phyloP scores from a whole-genome alignment of 306 rosid genomes.

The Echinosophora koreensis region DNA sequence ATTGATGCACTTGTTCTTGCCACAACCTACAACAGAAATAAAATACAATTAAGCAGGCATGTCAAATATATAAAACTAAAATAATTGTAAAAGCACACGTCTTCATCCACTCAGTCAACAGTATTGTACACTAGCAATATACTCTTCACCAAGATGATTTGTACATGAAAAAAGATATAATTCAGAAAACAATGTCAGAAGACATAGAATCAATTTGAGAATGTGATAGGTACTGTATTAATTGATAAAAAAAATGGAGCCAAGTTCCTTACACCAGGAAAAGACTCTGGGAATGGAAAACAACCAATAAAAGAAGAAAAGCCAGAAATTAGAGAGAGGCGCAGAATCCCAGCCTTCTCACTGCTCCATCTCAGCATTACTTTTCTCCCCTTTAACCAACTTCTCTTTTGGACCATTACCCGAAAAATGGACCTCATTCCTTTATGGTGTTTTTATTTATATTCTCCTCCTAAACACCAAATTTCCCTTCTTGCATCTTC shows the following conservation, averaged over 20 bases:
- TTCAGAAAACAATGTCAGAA: conserved; percentile 19
- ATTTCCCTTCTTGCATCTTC: too few relatives aligned
- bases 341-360: too few relatives aligned
- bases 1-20: conserved; percentile 72
- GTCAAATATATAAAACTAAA: conserved; percentile 31
- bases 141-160: conserved; percentile 31
- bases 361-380: not conserved
- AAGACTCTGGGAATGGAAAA: not conserved
- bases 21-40: conserved; percentile 66
- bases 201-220: conserved; percentile 22
- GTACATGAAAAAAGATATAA: not conserved
- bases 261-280: not conserved
- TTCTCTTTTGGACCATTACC: not conserved
- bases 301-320: not conserved
- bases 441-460: too few relatives aligned
- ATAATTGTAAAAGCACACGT: conserved; percentile 13
- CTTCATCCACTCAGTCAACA: conserved; percentile 6
- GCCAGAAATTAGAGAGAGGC: not conserved
- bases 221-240: not conserved
- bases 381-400: not conserved
- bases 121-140: conserved; percentile 36
- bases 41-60: conserved; percentile 34
- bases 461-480: too few relatives aligned
- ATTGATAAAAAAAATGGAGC: not conserved
- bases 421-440: not conserved